Evolutionary conservation across 768 basidiomycete genomes (phyloP).

Genomic region (Lentinula detonsa): DNA sequence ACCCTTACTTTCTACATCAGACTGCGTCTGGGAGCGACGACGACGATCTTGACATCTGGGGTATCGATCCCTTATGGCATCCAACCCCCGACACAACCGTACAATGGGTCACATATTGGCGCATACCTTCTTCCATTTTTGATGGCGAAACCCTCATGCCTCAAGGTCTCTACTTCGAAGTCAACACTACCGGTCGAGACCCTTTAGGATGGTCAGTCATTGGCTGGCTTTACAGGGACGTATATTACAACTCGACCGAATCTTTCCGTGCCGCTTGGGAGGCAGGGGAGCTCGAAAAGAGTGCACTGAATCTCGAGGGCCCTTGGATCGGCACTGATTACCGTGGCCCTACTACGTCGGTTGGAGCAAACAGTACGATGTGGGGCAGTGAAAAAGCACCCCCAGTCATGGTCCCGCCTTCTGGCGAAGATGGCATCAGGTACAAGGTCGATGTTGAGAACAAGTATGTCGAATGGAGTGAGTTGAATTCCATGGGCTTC

Average conservation of each 20-base stretch:
- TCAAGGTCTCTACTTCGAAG: constrained; percentile 18
- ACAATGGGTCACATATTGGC: constrained; percentile 16
- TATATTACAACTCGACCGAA: constrained; percentile 15
- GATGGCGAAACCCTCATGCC: constrained; percentile 15
- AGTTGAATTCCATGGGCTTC: background rate
- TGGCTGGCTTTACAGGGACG: constrained; percentile 16
- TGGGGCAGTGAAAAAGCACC: constrained; percentile 11
- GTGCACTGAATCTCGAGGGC: constrained; percentile 11
- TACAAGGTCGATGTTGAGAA: background rate
- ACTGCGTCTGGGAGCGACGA: constrained; percentile 15
- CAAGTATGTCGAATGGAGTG: constrained; percentile 16
- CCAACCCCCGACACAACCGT: constrained; percentile 13
- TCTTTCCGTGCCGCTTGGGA: constrained; percentile 14
- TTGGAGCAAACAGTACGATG: background rate
- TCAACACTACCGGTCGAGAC: constrained; percentile 17
- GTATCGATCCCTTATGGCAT: constrained; percentile 16
- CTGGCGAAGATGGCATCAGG: constrained; percentile 4
- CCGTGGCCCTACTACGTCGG: constrained; percentile 1
- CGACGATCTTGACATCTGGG: constrained; percentile 16
- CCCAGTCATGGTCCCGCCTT: constrained; percentile 13
- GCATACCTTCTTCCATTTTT: constrained; percentile 10
- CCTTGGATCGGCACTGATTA: constrained; percentile 15
- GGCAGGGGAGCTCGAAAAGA: constrained; percentile 13
- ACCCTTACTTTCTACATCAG: background rate
- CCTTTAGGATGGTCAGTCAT: constrained; percentile 13